These are phyloP conservation scores for Eucalyptus erythrocorys DNA, from an alignment of 345 rosid genomes.

Conservation along the genomic window DNA sequence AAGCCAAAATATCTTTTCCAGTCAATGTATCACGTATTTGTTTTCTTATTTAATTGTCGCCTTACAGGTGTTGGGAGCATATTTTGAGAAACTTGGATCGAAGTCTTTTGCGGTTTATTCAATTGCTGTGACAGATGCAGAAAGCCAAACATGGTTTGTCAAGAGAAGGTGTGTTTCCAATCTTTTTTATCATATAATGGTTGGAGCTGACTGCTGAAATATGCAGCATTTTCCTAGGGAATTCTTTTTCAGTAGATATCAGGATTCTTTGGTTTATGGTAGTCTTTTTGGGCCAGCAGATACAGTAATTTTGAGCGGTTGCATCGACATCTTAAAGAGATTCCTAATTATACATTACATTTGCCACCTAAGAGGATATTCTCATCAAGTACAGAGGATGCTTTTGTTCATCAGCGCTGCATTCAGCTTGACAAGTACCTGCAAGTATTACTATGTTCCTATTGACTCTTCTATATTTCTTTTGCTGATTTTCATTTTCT, in stretches of 20 bases:
- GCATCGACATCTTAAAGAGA: constrained; percentile 90
- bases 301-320: constrained; percentile 93
- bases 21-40: constrained; percentile 2
- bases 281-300: constrained; percentile 26
- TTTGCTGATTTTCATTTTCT: neutral
- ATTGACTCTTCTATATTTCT: neutral
- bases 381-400: constrained; percentile 95
- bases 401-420: constrained; percentile 98
- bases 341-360: constrained; percentile 92
- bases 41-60: neutral
- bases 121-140: constrained; percentile 87
- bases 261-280: neutral
- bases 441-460: constrained; percentile 39
- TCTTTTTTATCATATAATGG: neutral
- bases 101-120: constrained; percentile 98
- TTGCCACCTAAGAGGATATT: constrained; percentile 98
- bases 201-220: neutral
- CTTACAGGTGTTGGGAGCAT: constrained; percentile 86
- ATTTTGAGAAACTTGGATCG: constrained; percentile 85
- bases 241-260: neutral
- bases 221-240: neutral
- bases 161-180: constrained; percentile 75
- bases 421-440: constrained; percentile 91
- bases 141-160: constrained; percentile 80
- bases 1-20: neutral